Evolutionary conservation across 805 yeast genomes (phyloP).

Genomic region (Ogataea trehaloabstinens): DNA sequence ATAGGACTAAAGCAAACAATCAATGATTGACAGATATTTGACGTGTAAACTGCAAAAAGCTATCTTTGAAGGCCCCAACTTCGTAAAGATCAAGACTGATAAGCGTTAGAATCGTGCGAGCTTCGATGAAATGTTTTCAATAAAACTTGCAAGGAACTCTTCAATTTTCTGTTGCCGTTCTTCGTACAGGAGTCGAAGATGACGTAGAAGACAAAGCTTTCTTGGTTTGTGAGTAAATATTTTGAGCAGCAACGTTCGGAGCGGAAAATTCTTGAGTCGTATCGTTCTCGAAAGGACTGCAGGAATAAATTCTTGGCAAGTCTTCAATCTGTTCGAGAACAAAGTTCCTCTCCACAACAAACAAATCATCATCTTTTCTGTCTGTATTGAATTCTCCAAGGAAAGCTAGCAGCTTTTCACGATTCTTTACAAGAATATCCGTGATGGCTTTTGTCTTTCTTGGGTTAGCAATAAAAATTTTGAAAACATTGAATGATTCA

Average conservation of each 20-base stretch:
- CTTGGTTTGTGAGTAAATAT: conserved; percentile 18
- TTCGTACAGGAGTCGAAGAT: conserved; percentile 3
- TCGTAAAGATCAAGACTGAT: no score
- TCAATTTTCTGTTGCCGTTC: conserved; percentile 3
- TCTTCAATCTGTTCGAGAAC: conserved; percentile 71
- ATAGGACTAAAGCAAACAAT: no score
- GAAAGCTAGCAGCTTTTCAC: conserved; percentile 70
- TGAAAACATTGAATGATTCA: conserved; percentile 92
- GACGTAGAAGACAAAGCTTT: conserved; percentile 11
- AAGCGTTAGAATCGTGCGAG: no score
- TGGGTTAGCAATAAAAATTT: conserved; percentile 96
- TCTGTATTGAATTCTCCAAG: conserved; percentile 63
- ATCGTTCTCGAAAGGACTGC: conserved; percentile 9
- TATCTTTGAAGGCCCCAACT: no score
- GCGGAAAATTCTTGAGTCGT: conserved; percentile 3
- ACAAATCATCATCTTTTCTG: conserved; percentile 60
- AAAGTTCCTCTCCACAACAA: conserved; percentile 78
- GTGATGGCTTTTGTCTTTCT: conserved; percentile 74
- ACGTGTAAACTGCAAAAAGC: no score
- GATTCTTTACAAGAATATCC: conserved; percentile 82
- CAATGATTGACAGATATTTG: no score
- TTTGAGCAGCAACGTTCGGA: conserved; percentile 19
- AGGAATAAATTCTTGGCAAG: conserved; percentile 55
- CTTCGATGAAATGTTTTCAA: no score
- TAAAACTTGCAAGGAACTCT: no score